Conservation (phyloP, 106 monocot species). For the Allium cepa region DNA sequence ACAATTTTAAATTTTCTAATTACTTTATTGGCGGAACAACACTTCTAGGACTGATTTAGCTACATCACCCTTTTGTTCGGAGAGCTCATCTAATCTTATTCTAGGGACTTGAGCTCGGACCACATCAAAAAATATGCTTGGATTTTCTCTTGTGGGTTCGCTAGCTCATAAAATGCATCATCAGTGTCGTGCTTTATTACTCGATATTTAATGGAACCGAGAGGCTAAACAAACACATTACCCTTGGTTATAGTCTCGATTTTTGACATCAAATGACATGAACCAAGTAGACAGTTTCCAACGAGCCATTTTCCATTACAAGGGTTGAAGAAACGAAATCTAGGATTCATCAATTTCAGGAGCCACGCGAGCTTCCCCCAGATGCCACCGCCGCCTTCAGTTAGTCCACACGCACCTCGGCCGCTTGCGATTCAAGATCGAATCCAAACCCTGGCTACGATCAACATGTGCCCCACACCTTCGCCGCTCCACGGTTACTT, state of each 20-base stretch:
- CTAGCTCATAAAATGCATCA: slow-evolving; percentile 98
- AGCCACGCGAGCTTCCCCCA: slow-evolving; percentile 91
- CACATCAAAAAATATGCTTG: slow-evolving; percentile 91
- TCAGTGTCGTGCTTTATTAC: slow-evolving; percentile 76
- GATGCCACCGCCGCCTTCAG: slow-evolving; percentile 81
- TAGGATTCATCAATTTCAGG: slow-evolving; percentile 51
- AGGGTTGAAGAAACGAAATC: slow-evolving; percentile 89
- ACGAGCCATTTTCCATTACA: slow-evolving; percentile 76
- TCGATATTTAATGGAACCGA: slow-evolving; percentile 82
- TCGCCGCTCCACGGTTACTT: no score
- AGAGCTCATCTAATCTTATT: slow-evolving; percentile 83
- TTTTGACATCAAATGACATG: slow-evolving; percentile 73
- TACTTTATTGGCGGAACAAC: no score
- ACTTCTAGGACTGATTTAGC: slow-evolving; percentile 85
- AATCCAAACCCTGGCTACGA: no score
- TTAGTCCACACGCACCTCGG: no score
- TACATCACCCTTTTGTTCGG: slow-evolving; percentile 93
- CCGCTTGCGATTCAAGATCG: no score
- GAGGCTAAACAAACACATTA: slow-evolving; percentile 90
- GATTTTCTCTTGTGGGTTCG: slow-evolving; percentile 89
- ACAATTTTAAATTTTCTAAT: no score
- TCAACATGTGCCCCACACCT: no score
- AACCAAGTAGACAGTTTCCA: slow-evolving; percentile 81
- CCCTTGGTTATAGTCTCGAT: no score
- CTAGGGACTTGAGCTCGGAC: slow-evolving; percentile 89